phyloP scores from a whole-genome alignment of 805 yeast species.

The Candida ascalaphidarum region DNA sequence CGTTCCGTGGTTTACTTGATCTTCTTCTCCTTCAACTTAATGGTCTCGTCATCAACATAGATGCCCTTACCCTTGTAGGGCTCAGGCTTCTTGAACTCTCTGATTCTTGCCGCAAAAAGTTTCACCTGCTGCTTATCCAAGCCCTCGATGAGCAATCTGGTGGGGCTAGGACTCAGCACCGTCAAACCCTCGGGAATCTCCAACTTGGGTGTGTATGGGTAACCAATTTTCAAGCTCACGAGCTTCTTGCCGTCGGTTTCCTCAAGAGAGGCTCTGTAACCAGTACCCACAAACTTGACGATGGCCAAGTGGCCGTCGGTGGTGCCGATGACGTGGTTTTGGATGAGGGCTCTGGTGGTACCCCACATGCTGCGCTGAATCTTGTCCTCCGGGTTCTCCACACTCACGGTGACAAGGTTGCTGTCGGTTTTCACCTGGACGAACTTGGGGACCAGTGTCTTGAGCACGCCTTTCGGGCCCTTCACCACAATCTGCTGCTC shows the following conservation, averaged over 20 bases:
- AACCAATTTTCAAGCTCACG: slow-evolving; percentile 80
- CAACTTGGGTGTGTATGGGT: slow-evolving; percentile 70
- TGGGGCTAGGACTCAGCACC: slow-evolving; percentile 76
- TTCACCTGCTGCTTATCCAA: slow-evolving; percentile 80
- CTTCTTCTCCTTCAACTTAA: slow-evolving; percentile 85
- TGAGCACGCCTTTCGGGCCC: slow-evolving; percentile 74
- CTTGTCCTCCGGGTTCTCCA: slow-evolving; percentile 47
- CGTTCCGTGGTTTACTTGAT: slow-evolving; percentile 59
- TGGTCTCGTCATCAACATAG: slow-evolving; percentile 84
- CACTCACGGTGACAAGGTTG: slow-evolving; percentile 42
- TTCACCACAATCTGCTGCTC: slow-evolving; percentile 50
- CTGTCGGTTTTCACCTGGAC: slow-evolving; percentile 33
- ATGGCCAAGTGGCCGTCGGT: slow-evolving; percentile 89
- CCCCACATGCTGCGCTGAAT: slow-evolving; percentile 93
- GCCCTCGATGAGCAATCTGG: slow-evolving; percentile 81
- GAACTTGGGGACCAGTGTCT: slow-evolving; percentile 65
- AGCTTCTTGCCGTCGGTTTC: slow-evolving; percentile 41
- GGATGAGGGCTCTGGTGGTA: slow-evolving; percentile 70
- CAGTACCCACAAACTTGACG: slow-evolving; percentile 89
- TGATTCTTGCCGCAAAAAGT: slow-evolving; percentile 79
- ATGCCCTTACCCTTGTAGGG: slow-evolving; percentile 98
- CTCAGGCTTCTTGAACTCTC: slow-evolving; percentile 90
- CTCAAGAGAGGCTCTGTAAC: slow-evolving; percentile 83
- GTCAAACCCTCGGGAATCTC: slow-evolving; percentile 69
- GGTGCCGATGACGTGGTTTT: slow-evolving; percentile 78